Evolutionary conservation across 1,284 basidiomycete species (phyloP), one percentile per base, ranked within the genome.

Genomic region (Phylloboletellus chloephorus): DNA sequence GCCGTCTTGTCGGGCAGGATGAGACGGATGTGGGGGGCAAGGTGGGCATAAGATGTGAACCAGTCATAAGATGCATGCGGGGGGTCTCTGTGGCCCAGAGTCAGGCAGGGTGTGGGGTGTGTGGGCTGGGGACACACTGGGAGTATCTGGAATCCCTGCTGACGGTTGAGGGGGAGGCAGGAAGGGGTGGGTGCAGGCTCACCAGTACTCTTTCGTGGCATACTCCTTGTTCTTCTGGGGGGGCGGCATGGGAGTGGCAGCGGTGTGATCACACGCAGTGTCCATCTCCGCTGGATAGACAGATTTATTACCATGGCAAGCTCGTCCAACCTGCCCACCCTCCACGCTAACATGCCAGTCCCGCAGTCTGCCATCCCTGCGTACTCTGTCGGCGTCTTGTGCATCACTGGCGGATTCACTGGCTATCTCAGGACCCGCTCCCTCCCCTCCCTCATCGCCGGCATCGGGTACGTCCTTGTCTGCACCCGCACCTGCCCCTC

Each of bases 311-410:
- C 28, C 46, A 58, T 58, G 56, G 56, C 58, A 57, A 61, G 56
- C 56, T 52, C 21, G 55, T 56, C 30, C 41, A 31, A 31, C 32
- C 21, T 20, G 13, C 4, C 1, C 25, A n/a, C 9, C 0, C n/a
- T 32, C 24, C 28, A 59, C 45, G n/a, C 59, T 58, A 37, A 62
- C 47, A 52, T 60, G 52, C 46, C 48, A 22, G 47, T 53, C 34
- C 49, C 42, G 20, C 51, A 88, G 87, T 88, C 87, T 63, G 83
- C 86, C 39, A 79, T 85, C 61, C 86, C 87, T 51, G 84, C 88
- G 44, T 84, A 78, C 61, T 68, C 79, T 23, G 88, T 90, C 75
- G 85, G 88, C 47, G 73, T 67, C 47, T 67, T 91, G 47, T 90
- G 88, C 64, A 67, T 85, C 50, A 69, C 86, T 31, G 88, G 88